Evolutionary conservation across 2,329 filamentous ascomycete species (phyloP), one percentile per base, ranked within the genome.

Genomic region (Parascedosporium putredinis): DNA sequence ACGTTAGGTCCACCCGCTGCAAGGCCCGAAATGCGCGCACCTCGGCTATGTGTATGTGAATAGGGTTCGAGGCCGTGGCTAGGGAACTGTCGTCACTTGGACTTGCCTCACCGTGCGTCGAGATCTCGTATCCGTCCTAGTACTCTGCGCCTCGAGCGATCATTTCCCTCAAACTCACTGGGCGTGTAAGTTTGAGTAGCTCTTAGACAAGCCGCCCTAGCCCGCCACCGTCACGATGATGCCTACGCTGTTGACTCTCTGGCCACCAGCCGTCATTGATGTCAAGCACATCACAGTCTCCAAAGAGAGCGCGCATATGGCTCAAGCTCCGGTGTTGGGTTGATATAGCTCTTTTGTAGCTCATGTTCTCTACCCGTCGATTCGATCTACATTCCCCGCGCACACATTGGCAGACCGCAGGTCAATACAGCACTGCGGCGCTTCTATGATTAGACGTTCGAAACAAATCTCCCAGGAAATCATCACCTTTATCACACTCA

Each of bases 1-100:
- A 57, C 64, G 64, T 55, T 68, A 67, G 64, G 53, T 57, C 8
- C 8, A 40, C n/a, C 46, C 40, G 18, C 31, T 33, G 16, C 46
- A 14, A 16, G 31, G n/a, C n/a, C n/a, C n/a, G n/a, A n/a, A n/a
- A n/a, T n/a, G n/a, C n/a, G n/a, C n/a, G n/a, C n/a, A n/a, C n/a
- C n/a, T n/a, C n/a, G n/a, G n/a, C n/a, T n/a, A n/a, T n/a, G n/a
- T n/a, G 20, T 27, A 3, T 25, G 20, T 16, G 38, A 42, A 10
- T 12, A 10, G 12, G 38, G 23, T 20, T 20, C 38, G 6, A 20
- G 5, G 4, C 6, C 12, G 8, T 42, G 38, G 38, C 18, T 42
- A 9, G 10, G 20, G 10, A 42, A 10, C 3, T 20, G 23, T 14
- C 6, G 12, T 42, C 16, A 8, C 16, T 20, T 8, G 12, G 20